phyloP scores from a whole-genome alignment of 495 filamentous ascomycete species.

The Apodospora peruviana region DNA sequence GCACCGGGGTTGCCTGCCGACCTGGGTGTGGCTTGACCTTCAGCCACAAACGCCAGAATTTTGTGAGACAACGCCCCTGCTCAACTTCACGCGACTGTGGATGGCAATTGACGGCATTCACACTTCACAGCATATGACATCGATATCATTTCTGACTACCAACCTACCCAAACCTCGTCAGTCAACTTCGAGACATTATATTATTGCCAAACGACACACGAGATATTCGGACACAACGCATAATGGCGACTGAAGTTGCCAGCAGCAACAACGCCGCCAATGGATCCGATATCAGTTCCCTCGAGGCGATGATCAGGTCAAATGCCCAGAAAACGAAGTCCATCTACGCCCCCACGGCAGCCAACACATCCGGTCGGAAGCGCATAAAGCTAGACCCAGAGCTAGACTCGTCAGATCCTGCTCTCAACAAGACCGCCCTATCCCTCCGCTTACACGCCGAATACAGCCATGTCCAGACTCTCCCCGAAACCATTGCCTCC shows the following conservation, averaged over 20 bases:
- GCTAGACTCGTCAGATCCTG: constrained; percentile 30
- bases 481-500: constrained; percentile 79
- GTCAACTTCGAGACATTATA: no score
- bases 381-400: constrained; percentile 34
- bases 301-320: constrained; percentile 32
- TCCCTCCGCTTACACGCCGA: constrained; percentile 53
- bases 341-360: constrained; percentile 29
- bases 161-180: no score
- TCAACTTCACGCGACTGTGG: background rate
- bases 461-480: constrained; percentile 73
- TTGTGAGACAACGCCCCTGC: constrained; percentile 6
- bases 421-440: constrained; percentile 35
- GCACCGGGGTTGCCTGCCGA: constrained; percentile 16
- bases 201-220: no score
- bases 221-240: no score
- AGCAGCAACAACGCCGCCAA: constrained; percentile 8
- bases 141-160: no score
- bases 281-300: constrained; percentile 19
- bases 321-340: constrained; percentile 37
- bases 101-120: background rate
- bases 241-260: constrained; percentile 25
- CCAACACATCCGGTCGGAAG: constrained; percentile 29
- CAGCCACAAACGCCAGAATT: constrained; percentile 18
- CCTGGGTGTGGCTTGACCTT: constrained; percentile 21
- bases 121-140: no score